A percentile compares a stretch with the other conserved stretches of the same genome.
Conservation (phyloP, 2,329 filamentous ascomycete genomes). For the Lanzia echinophila region DNA sequence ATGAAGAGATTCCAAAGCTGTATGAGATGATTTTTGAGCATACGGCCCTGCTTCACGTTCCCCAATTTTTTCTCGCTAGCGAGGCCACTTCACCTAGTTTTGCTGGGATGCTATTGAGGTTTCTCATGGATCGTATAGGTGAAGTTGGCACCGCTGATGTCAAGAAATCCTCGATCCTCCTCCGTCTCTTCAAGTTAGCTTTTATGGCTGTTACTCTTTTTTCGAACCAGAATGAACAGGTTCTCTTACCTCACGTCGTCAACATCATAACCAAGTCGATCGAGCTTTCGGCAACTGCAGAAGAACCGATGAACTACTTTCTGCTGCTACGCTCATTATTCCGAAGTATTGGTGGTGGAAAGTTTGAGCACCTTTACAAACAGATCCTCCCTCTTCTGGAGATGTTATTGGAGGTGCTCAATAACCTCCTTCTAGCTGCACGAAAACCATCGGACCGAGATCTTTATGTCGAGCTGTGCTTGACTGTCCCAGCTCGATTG, state of each 20-base stretch:
- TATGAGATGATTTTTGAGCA: conserved; percentile 99
- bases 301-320: conserved; percentile 99
- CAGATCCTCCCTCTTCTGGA: conserved; percentile 93
- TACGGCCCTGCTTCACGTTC: conserved; percentile 85
- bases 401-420: conserved; percentile 95
- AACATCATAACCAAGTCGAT: conserved; percentile 98
- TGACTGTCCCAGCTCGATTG: conserved; percentile 89
- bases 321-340: conserved; percentile 87
- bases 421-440: conserved; percentile 85
- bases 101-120: conserved; percentile 94
- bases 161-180: conserved; percentile 83
- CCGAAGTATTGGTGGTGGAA: conserved; percentile 89
- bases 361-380: conserved; percentile 97
- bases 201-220: conserved; percentile 99
- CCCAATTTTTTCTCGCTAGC: conserved; percentile 97
- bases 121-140: conserved; percentile 93
- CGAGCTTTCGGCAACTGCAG: conserved; percentile 87
- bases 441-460: conserved; percentile 87
- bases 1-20: conserved; percentile 91
- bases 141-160: conserved; percentile 90
- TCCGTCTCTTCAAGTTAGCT: conserved; percentile 93
- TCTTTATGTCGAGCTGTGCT: conserved; percentile 91
- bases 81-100: conserved; percentile 97
- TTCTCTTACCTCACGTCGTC: conserved; percentile 89
- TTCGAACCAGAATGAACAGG: conserved; percentile 87